phyloP scores from a whole-genome alignment of 768 basidiomycete species.

The Punctularia strigosozonata region DNA sequence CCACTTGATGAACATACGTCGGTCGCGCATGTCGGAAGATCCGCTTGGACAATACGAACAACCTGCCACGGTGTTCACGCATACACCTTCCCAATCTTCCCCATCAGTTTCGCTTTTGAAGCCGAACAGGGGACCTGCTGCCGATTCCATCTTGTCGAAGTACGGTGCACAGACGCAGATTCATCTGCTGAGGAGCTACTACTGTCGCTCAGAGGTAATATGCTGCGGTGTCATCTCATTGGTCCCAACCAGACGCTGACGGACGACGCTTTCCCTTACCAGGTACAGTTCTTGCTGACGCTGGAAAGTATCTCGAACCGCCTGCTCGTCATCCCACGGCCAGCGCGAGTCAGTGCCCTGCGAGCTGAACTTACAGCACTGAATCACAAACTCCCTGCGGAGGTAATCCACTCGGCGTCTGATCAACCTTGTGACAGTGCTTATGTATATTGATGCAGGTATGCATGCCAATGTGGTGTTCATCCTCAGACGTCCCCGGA shows the following conservation, averaged over 20 bases:
- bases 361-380: slow-evolving; percentile 90
- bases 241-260: slow-evolving; percentile 2
- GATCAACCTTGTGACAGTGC: not conserved
- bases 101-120: slow-evolving; percentile 48
- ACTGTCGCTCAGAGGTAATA: slow-evolving; percentile 71
- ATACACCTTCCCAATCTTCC: slow-evolving; percentile 56
- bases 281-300: slow-evolving; percentile 80
- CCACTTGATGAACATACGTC: slow-evolving; percentile 39
- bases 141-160: slow-evolving; percentile 49
- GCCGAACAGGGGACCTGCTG: slow-evolving; percentile 28
- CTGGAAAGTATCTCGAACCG: slow-evolving; percentile 91
- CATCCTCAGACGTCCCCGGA: slow-evolving; percentile 49
- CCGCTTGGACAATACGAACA: slow-evolving; percentile 60
- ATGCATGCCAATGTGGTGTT: slow-evolving; percentile 84
- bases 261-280: slow-evolving; percentile 9
- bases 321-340: slow-evolving; percentile 83
- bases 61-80: slow-evolving; percentile 19
- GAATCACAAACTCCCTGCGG: slow-evolving; percentile 93
- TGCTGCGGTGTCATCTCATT: not conserved
- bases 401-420: slow-evolving; percentile 36
- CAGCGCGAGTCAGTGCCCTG: slow-evolving; percentile 91
- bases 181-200: slow-evolving; percentile 73
- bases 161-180: slow-evolving; percentile 61
- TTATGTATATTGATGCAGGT: slow-evolving; percentile 31
- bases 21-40: slow-evolving; percentile 54